Base-by-base conservation (phyloP, 192 early-diverging fungal genomes). In the Coemansia sp. region DNA sequence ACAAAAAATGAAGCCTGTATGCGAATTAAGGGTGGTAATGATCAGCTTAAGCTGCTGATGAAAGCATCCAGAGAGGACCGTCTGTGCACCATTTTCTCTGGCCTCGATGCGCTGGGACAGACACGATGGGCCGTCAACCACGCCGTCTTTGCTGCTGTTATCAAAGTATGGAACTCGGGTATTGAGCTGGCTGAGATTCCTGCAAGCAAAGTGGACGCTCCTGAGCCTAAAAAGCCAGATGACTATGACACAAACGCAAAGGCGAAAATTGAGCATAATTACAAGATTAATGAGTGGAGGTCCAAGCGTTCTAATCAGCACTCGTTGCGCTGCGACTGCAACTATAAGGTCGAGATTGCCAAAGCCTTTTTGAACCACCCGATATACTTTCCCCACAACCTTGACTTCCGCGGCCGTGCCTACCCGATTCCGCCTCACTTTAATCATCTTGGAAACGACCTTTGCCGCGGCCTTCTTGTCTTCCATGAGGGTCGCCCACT, bases 321-420 rank as follows among this genome's bases (percentile, higher is more conserved):
- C 76, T 93, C 92, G 69, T 82, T 89, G 68, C 88, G 97, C 58
- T 97, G 94, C 67, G 90, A 92, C 76, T 90, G 89, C 63, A 97
- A 96, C 82, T 96, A 96, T 85, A 95, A 95, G 82, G 86, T 99
- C 32, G 95, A 96, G 77, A 96, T 95, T 79, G 97, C 97, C 11
- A 77, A 88, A 63, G 90, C 94, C 21, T 96, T 95, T 69, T 68
- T 94, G 37, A 89, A 92, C 65, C 85, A 94, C 52, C 87, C 87
- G 3, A 93, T 99, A 86, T 99, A 91, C 81, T 99, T 97, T 78
- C 97, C 97, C 16, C 97, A 99, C 80, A 96, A 95, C 71, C 72
- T 97, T 66, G 97, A 99, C 77, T 99, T 99, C 86, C 89, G 97
- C 56, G 97, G 97, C 22, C 92, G 97, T 62, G 95, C 97, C 6